Base-by-base conservation (phyloP, 768 basidiomycete genomes). In the Paxillus involutus region DNA sequence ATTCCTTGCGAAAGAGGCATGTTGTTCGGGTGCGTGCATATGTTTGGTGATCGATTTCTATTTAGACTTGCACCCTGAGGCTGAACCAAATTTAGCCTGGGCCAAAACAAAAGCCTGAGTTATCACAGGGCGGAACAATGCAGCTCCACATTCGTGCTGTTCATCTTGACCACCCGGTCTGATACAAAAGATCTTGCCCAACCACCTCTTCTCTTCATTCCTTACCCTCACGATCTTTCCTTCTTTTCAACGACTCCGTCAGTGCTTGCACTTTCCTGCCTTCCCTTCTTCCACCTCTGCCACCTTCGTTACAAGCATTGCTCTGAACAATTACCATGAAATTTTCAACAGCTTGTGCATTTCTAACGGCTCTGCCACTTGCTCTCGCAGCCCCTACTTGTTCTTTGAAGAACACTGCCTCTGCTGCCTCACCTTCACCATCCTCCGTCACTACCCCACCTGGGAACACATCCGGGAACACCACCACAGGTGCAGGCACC, bases 351-450 rank as follows among this genome's bases (percentile, higher is more conserved):
- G 21, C 53, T 12, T 57, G 72, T 42, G 60, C 61, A 33, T 63
- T 70, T 40, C 44, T 71, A 4, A 24, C 44, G 26, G 42, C 11
- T 21, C 19, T 70, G 19, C 70, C 71, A 4, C 47, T 70, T 49
- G 61, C 61, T 32, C 29, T 66, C 46, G 69, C 70, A 17, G 69
- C 69, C 1, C 69, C 69, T 2, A 63, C 63, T 0, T 70, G 69
- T 39, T 39, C 59, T 0, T 45, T 70, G 44, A 66, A 26, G 19
- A 1, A 65, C 0, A 6, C 33, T 3, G 36, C 44, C 2, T 14
- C 55, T 5, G 43, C 45, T 2, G 6, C 65, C 21, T 41, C 58
- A 0, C 26, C 63, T 7, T 11, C 52, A 19, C 33, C 53, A 2
- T 26, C 55, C 0, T 32, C 56, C 10, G 24, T 11, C 7, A 36